These are phyloP conservation scores for Sarocladium strictum DNA, from an alignment of 2,329 filamentous ascomycete species.

Conservation along the genomic window DNA sequence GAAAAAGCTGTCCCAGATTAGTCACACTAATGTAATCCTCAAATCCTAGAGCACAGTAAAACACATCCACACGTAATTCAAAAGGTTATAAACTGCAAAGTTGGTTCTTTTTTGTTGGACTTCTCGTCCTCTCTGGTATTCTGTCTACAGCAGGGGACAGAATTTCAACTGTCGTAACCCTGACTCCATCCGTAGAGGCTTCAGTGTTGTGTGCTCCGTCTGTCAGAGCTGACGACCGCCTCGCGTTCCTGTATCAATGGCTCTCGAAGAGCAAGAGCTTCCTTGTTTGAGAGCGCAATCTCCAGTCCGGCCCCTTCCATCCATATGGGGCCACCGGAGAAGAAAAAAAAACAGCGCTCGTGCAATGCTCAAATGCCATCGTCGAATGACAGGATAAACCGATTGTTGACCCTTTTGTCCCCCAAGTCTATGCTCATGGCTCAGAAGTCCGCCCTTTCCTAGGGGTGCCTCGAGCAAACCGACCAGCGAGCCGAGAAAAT, in stretches of 20 bases:
- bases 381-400: slow-evolving; percentile 9
- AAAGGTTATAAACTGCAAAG: not conserved
- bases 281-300: slow-evolving; percentile 12
- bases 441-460: slow-evolving; percentile 24
- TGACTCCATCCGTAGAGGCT: slow-evolving; percentile 7
- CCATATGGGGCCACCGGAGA: slow-evolving; percentile 3
- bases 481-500: slow-evolving; percentile 56
- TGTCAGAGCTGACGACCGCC: not conserved
- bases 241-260: slow-evolving; percentile 3
- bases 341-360: slow-evolving; percentile 10
- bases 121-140: slow-evolving; percentile 18
- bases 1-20: no score
- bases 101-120: slow-evolving; percentile 7
- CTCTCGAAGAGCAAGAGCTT: slow-evolving; percentile 7
- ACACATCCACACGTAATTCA: no score
- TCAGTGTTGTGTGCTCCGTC: not conserved
- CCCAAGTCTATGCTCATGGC: slow-evolving; percentile 25
- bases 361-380: slow-evolving; percentile 5
- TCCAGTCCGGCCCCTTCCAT: slow-evolving; percentile 18
- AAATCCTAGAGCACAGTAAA: no score
- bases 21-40: no score
- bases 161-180: slow-evolving; percentile 7
- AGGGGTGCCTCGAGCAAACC: slow-evolving; percentile 28
- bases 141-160: slow-evolving; percentile 8
- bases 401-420: slow-evolving; percentile 11